Conservation (phyloP, 805 yeast genomes). For the Schizosaccharomyces octosporus region DNA sequence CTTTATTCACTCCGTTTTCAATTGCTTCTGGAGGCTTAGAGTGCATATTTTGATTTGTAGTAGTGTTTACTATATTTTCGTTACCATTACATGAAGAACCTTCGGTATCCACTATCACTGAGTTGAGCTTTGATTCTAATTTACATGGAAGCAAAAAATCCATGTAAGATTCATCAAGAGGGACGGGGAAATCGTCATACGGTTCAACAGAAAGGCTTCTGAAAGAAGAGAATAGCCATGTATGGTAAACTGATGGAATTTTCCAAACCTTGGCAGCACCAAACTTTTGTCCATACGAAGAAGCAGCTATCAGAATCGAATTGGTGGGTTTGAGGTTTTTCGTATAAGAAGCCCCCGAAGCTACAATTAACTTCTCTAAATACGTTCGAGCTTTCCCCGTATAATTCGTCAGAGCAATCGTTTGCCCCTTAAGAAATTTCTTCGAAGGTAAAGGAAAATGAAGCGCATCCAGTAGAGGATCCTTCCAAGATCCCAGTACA, state of each 20-base stretch:
- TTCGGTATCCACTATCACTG: background rate
- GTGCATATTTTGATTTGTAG: too few relatives aligned
- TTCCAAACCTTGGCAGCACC: constrained; percentile 49
- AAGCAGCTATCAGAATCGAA: constrained; percentile 47
- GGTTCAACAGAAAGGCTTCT: constrained; percentile 8
- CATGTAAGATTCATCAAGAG: background rate
- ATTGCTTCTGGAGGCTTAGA: too few relatives aligned
- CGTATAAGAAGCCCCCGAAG: constrained; percentile 58
- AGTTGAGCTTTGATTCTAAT: background rate
- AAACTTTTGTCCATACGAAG: constrained; percentile 46
- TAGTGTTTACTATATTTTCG: background rate
- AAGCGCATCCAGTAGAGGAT: constrained; percentile 31
- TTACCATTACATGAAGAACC: background rate
- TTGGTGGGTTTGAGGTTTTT: constrained; percentile 36
- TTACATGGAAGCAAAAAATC: background rate
- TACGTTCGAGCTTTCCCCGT: constrained; percentile 66
- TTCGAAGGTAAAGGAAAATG: constrained; percentile 38
- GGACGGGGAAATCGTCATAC: background rate
- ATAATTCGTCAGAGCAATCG: constrained; percentile 50
- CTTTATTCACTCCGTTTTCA: too few relatives aligned
- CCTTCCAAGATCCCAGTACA: constrained; percentile 26
- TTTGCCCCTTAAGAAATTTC: constrained; percentile 26
- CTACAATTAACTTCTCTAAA: constrained; percentile 32
- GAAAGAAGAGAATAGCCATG: constrained; percentile 74
- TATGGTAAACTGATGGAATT: constrained; percentile 43